Evolutionary conservation across 805 yeast genomes (phyloP).

Genomic region (Saturnispora bothae): DNA sequence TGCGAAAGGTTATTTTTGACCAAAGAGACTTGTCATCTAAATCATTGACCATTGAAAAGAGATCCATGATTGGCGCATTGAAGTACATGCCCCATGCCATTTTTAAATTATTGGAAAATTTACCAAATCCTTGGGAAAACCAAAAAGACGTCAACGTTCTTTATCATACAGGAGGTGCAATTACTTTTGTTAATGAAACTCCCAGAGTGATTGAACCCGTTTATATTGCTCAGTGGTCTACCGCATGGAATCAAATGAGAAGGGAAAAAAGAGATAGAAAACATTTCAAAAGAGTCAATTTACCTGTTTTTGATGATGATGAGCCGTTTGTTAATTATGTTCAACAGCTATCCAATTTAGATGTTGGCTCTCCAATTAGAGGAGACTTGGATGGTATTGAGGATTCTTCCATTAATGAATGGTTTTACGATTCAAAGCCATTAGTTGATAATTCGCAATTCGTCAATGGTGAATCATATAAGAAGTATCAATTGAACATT

Average conservation of each 20-base stretch:
- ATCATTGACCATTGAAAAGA: slow-evolving; percentile 71
- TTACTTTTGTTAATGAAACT: slow-evolving; percentile 85
- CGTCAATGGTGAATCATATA: slow-evolving; percentile 72
- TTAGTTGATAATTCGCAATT: slow-evolving; percentile 41
- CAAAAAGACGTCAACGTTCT: slow-evolving; percentile 75
- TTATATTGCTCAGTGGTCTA: slow-evolving; percentile 91
- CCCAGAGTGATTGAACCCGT: slow-evolving; percentile 91
- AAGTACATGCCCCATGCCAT: slow-evolving; percentile 96
- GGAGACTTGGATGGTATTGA: slow-evolving; percentile 55
- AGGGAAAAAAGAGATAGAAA: slow-evolving; percentile 84
- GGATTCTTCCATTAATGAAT: slow-evolving; percentile 61
- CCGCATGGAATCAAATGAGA: slow-evolving; percentile 88
- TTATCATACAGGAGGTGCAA: slow-evolving; percentile 88
- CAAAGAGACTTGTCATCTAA: slow-evolving; percentile 80
- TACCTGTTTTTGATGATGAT: slow-evolving; percentile 96
- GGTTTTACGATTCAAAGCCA: slow-evolving; percentile 78
- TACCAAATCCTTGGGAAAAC: slow-evolving; percentile 99
- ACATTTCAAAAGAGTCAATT: slow-evolving; percentile 83
- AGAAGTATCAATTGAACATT: slow-evolving; percentile 55
- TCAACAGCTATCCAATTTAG: slow-evolving; percentile 67
- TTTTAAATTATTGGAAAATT: slow-evolving; percentile 77
- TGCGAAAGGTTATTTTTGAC: slow-evolving; percentile 70
- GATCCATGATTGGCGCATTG: slow-evolving; percentile 81
- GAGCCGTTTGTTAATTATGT: slow-evolving; percentile 83
- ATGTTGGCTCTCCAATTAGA: slow-evolving; percentile 61